These are phyloP conservation scores for Canna indica DNA, from an alignment of 176 grass and related monocot genomes.

Conservation along the genomic window DNA sequence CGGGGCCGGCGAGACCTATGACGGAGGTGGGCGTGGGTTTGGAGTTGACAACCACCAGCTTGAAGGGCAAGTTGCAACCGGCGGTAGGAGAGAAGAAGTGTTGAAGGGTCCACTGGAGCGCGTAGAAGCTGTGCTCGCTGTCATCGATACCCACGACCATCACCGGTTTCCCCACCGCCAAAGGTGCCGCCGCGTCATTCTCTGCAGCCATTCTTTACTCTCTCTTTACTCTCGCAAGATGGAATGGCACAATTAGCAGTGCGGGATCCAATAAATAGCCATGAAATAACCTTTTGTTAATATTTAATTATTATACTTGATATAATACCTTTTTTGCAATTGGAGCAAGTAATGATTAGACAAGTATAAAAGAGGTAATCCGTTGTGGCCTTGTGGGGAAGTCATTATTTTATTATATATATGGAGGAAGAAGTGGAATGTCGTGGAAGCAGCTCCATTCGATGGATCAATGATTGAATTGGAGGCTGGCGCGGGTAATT, in stretches of 20 bases:
- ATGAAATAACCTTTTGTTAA: too few species aligned
- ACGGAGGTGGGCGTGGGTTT: conserved; percentile 50
- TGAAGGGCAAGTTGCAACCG: conserved; percentile 27
- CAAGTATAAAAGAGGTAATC: too few species aligned
- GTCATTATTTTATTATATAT: too few species aligned
- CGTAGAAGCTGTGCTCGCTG: conserved; percentile 87
- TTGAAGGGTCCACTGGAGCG: conserved; percentile 67
- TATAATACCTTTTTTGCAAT: too few species aligned
- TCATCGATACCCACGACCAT: conserved; percentile 84
- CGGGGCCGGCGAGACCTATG: conserved; percentile 56
- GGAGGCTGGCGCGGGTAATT: too few species aligned
- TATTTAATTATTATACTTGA: too few species aligned
- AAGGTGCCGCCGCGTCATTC: background rate
- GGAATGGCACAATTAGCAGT: background rate
- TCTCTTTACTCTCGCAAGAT: background rate
- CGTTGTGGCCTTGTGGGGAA: too few species aligned
- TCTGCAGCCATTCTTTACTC: background rate
- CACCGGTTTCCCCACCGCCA: conserved; percentile 24
- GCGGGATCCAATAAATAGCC: too few species aligned
- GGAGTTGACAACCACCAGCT: conserved; percentile 56
- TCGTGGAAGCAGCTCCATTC: too few species aligned
- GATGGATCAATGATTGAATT: too few species aligned
- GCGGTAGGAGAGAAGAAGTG: conserved; percentile 54
- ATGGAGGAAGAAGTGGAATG: too few species aligned
- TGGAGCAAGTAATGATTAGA: too few species aligned